A percentile compares a stretch with the other conserved stretches of the same genome.
These are phyloP conservation scores for Biscogniauxia sp. DNA, from an alignment of 2,329 filamentous ascomycete genomes.

Conservation along the genomic window DNA sequence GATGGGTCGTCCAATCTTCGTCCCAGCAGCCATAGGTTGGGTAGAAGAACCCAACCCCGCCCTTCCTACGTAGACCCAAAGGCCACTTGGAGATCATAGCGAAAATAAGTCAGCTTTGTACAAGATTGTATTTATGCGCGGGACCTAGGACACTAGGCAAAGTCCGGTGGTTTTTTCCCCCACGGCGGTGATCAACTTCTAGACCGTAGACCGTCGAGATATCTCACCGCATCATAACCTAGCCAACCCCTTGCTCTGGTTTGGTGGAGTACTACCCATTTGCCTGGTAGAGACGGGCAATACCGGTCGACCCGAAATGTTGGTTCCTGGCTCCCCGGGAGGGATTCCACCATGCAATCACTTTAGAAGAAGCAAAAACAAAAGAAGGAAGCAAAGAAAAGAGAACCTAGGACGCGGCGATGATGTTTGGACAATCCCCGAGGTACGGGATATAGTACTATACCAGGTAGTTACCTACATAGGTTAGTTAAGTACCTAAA, in stretches of 20 bases:
- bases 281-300: not conserved
- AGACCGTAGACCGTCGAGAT: not conserved
- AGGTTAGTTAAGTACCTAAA: not conserved
- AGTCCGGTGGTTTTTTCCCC: not conserved
- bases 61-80: not conserved
- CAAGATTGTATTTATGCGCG: not conserved
- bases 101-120: not conserved
- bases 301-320: not conserved
- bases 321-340: not conserved
- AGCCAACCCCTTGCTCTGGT: not conserved
- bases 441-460: not conserved
- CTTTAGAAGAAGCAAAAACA: not conserved
- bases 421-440: not conserved
- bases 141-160: not conserved
- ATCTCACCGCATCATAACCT: not conserved
- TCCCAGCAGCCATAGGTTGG: not conserved
- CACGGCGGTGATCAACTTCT: not conserved
- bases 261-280: not conserved
- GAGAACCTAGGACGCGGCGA: too few relatives aligned
- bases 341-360: not conserved
- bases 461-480: not conserved
- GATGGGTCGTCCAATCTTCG: not conserved
- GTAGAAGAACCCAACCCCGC: not conserved
- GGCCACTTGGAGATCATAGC: not conserved
- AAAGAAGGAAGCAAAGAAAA: not conserved